phyloP scores from a whole-genome alignment of 495 filamentous ascomycete species.

The Cetradonia linearis region DNA sequence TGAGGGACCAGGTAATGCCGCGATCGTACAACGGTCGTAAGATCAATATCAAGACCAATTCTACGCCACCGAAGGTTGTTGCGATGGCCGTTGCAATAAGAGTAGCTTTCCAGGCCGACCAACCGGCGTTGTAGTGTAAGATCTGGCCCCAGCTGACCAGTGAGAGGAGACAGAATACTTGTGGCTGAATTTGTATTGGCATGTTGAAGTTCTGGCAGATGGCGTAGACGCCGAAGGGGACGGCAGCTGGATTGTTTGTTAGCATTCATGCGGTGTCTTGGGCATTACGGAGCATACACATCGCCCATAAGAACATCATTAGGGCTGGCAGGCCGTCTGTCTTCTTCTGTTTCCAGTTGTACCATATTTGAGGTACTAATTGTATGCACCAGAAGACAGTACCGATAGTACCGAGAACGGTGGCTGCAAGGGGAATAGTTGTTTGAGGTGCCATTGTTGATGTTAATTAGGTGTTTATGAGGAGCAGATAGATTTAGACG shows the following conservation, averaged over 20 bases:
- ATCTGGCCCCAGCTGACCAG: slow-evolving; percentile 59
- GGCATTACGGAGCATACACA: slow-evolving; percentile 34
- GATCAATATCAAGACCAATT: slow-evolving; percentile 53
- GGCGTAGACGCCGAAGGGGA: slow-evolving; percentile 46
- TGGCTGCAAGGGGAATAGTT: slow-evolving; percentile 39
- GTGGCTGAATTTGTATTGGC: slow-evolving; percentile 64
- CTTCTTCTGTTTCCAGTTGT: slow-evolving; percentile 57
- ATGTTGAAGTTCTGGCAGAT: slow-evolving; percentile 62
- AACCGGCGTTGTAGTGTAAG: slow-evolving; percentile 51
- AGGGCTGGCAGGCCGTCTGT: slow-evolving; percentile 60
- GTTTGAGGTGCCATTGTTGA: slow-evolving; percentile 20
- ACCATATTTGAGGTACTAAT: slow-evolving; percentile 54
- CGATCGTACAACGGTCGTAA: slow-evolving; percentile 43
- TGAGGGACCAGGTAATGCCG: slow-evolving; percentile 45
- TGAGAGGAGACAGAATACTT: slow-evolving; percentile 54
- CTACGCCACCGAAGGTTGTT: slow-evolving; percentile 44
- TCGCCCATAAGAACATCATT: slow-evolving; percentile 71
- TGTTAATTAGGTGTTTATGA: neutral
- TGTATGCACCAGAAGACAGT: slow-evolving; percentile 48
- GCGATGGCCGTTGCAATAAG: slow-evolving; percentile 34
- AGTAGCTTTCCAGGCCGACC: slow-evolving; percentile 40
- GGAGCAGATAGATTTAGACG: neutral
- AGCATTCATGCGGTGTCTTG: neutral
- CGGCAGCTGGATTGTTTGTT: slow-evolving; percentile 29
- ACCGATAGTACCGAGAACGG: slow-evolving; percentile 45